Conservation (phyloP, 2,329 filamentous ascomycete genomes). For the Helotiales sp. region DNA sequence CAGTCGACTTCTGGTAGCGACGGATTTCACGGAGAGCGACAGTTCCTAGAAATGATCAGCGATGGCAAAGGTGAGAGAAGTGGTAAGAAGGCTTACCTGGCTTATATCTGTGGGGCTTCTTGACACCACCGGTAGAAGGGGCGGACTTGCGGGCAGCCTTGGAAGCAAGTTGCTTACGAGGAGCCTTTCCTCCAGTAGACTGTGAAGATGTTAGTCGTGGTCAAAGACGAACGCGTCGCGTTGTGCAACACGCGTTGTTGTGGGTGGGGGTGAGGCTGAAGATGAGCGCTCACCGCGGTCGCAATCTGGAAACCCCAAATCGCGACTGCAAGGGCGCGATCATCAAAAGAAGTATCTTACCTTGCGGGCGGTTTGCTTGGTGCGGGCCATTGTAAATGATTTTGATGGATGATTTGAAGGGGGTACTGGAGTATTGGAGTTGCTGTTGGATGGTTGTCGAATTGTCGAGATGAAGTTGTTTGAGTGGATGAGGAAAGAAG, state of each 20-base stretch:
- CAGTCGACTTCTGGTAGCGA: constrained; percentile 96
- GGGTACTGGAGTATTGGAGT: constrained; percentile 12
- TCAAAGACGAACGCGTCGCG: constrained; percentile 16
- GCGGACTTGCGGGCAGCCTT: constrained; percentile 97
- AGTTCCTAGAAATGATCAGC: constrained; percentile 53
- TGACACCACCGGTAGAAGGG: constrained; percentile 94
- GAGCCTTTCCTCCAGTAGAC: constrained; percentile 77
- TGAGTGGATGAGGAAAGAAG: constrained; percentile 34
- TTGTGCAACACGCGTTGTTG: constrained; percentile 16
- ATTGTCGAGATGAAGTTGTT: constrained; percentile 29
- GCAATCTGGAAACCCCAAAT: constrained; percentile 26
- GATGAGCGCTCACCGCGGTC: constrained; percentile 20
- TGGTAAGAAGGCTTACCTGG: constrained; percentile 55
- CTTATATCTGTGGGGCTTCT: constrained; percentile 93
- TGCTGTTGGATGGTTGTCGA: constrained; percentile 21
- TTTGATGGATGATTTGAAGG: constrained; percentile 21
- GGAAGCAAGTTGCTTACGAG: constrained; percentile 96
- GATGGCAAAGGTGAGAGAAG: background rate
- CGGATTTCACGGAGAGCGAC: constrained; percentile 98
- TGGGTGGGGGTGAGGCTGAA: constrained; percentile 14
- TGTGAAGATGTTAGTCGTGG: constrained; percentile 37
- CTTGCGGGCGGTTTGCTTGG: constrained; percentile 59
- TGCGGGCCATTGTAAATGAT: constrained; percentile 40
- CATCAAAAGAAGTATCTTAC: constrained; percentile 19
- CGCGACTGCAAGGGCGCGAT: constrained; percentile 22